These are phyloP conservation scores for Halophytophthora batemanensis DNA, from an alignment of 352 stramenopile species.

Conservation along the genomic window DNA sequence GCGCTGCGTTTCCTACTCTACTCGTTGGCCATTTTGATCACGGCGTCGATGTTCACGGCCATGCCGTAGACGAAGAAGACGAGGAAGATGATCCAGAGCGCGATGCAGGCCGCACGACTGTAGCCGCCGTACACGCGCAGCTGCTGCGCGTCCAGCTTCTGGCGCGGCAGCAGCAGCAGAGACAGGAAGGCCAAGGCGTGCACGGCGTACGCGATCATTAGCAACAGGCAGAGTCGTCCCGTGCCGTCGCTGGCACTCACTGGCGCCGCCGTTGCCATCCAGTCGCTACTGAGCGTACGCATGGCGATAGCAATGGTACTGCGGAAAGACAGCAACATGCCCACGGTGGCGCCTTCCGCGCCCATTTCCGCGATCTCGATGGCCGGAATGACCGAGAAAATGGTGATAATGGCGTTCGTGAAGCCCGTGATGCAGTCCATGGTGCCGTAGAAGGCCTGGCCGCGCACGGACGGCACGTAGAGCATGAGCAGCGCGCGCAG, in stretches of 20 bases:
- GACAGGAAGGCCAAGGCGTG: slow-evolving; percentile 52
- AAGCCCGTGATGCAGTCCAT: slow-evolving; percentile 50
- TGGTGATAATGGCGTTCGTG: slow-evolving; percentile 61
- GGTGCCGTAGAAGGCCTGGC: slow-evolving; percentile 48
- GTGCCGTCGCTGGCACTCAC: slow-evolving; percentile 24
- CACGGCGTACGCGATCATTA: slow-evolving; percentile 59
- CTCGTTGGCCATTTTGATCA: slow-evolving; percentile 32
- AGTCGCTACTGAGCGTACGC: slow-evolving; percentile 51
- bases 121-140: slow-evolving; percentile 63
- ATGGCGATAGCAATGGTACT: slow-evolving; percentile 56
- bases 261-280: slow-evolving; percentile 32
- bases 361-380: slow-evolving; percentile 74
- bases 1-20: no score
- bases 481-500: slow-evolving; percentile 60
- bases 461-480: slow-evolving; percentile 38
- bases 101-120: slow-evolving; percentile 42
- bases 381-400: slow-evolving; percentile 64
- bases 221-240: slow-evolving; percentile 23
- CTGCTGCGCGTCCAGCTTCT: slow-evolving; percentile 66
- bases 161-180: slow-evolving; percentile 46
- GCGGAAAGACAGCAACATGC: slow-evolving; percentile 57
- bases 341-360: slow-evolving; percentile 64
- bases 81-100: slow-evolving; percentile 54
- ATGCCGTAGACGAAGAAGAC: slow-evolving; percentile 63
- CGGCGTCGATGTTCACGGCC: slow-evolving; percentile 40